These are phyloP conservation scores for Closterium sp. DNA, from an alignment of 139 green algal genomes.

Conservation along the genomic window DNA sequence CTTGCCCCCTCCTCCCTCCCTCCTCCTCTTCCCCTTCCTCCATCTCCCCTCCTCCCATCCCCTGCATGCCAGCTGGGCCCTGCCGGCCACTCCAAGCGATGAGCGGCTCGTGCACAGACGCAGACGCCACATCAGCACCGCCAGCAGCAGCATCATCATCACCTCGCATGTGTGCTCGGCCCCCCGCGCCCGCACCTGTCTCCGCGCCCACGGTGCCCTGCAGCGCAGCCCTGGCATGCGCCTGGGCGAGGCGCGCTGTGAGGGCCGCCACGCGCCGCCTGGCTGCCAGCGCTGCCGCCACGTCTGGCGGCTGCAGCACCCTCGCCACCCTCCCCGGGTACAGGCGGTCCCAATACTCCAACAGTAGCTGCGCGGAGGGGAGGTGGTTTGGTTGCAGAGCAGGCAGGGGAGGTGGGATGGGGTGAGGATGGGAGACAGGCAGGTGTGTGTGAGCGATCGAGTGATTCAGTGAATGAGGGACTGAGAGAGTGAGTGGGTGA, in stretches of 20 bases:
- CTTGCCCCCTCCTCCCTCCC: background rate
- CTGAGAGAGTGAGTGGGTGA: too few species aligned
- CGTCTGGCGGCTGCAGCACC: conserved; percentile 29
- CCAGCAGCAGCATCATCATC: too few species aligned
- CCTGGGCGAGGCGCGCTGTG: background rate
- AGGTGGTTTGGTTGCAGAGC: background rate
- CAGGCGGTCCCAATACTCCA: conserved; percentile 39
- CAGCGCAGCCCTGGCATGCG: background rate
- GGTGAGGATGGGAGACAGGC: background rate
- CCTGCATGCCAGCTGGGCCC: conserved; percentile 9
- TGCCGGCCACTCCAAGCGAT: conserved; percentile 1
- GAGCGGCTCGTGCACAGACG: background rate
- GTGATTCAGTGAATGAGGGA: too few species aligned
- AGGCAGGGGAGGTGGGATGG: background rate
- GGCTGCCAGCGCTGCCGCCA: background rate
- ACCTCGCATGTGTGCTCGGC: background rate
- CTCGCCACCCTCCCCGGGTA: conserved; percentile 39
- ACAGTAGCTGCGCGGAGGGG: background rate
- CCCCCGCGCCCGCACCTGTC: background rate
- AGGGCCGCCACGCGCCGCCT: background rate
- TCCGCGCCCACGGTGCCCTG: background rate
- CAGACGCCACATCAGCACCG: background rate
- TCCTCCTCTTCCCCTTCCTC: conserved; percentile 8
- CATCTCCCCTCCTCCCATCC: background rate
- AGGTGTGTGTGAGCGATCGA: too few species aligned